Conservation (phyloP, 2,329 filamentous ascomycete species). For the Periglandula ipomoeae region DNA sequence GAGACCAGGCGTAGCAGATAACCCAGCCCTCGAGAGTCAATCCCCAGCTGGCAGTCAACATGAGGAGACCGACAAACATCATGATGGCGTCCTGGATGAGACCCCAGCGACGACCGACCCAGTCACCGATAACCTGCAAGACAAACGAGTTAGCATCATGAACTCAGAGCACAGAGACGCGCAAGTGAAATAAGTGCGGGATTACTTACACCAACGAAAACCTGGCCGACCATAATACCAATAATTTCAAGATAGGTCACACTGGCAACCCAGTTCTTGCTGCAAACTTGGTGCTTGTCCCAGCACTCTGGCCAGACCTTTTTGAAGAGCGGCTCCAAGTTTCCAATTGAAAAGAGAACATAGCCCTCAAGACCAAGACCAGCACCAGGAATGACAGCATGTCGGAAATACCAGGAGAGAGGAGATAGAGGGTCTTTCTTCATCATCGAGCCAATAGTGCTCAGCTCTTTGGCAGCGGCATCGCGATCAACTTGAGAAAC, state of each 20-base stretch:
- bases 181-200: background rate
- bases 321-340: constrained; percentile 73
- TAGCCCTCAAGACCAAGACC: constrained; percentile 91
- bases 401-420: constrained; percentile 76
- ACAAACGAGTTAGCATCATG: constrained; percentile 11
- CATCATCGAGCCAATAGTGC: constrained; percentile 63
- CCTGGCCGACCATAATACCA: constrained; percentile 91
- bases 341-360: constrained; percentile 94
- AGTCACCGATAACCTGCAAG: constrained; percentile 47
- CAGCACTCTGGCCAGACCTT: constrained; percentile 73
- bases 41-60: constrained; percentile 89
- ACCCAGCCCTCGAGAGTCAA: constrained; percentile 85
- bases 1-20: constrained; percentile 89
- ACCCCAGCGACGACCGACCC: constrained; percentile 88
- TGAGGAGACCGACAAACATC: constrained; percentile 88
- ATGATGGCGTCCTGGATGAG: constrained; percentile 88
- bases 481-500: constrained; percentile 62
- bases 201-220: constrained; percentile 64
- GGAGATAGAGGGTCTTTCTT: constrained; percentile 81
- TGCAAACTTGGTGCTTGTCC: constrained; percentile 57
- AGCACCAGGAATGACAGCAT: constrained; percentile 86
- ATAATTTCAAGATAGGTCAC: constrained; percentile 88
- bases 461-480: constrained; percentile 61
- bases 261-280: constrained; percentile 69
- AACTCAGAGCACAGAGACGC: background rate